These are phyloP conservation scores for Cryphonectria parasitica DNA, from an alignment of 2,329 filamentous ascomycete species.

Conservation along the genomic window DNA sequence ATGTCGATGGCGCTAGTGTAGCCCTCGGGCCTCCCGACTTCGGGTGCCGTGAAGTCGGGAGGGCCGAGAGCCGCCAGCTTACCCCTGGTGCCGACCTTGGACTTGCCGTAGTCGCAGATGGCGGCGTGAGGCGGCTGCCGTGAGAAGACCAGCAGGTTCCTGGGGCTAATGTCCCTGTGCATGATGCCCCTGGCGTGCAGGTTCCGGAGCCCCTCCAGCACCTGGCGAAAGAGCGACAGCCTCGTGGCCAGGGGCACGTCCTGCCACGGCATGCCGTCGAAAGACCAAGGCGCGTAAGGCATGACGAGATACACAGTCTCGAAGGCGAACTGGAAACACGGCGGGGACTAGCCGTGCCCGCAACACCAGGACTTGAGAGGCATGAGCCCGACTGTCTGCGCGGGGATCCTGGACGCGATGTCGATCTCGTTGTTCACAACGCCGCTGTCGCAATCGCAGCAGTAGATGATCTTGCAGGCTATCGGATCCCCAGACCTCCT, in stretches of 20 bases:
- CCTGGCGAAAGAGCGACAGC: conserved; percentile 25
- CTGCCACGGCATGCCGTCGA: conserved; percentile 19
- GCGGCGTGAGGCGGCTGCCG: conserved; percentile 18
- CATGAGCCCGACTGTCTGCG: not conserved
- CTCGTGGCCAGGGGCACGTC: conserved; percentile 10
- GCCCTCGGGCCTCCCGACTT: not conserved
- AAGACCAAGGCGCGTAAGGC: conserved; percentile 25
- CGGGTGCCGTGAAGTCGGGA: no score
- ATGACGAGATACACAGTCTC: conserved; percentile 23
- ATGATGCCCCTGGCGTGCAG: conserved; percentile 27
- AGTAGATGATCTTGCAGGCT: conserved; percentile 27
- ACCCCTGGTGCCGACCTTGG: conserved; percentile 4
- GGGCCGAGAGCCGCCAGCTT: not conserved
- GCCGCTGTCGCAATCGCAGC: not conserved
- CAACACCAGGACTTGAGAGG: not conserved
- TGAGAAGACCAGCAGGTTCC: conserved; percentile 29
- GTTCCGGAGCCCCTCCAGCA: conserved; percentile 26
- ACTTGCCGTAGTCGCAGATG: conserved; percentile 27
- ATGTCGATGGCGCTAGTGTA: conserved; percentile 12
- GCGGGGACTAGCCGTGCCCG: conserved; percentile 9
- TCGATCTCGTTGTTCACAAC: not conserved
- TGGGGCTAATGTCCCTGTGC: conserved; percentile 30
- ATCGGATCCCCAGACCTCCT: conserved; percentile 20
- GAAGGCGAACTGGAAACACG: conserved; percentile 2
- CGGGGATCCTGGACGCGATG: not conserved